Base-by-base conservation (phyloP, 2,329 filamentous ascomycete genomes). In the Trichophyton equinum region DNA sequence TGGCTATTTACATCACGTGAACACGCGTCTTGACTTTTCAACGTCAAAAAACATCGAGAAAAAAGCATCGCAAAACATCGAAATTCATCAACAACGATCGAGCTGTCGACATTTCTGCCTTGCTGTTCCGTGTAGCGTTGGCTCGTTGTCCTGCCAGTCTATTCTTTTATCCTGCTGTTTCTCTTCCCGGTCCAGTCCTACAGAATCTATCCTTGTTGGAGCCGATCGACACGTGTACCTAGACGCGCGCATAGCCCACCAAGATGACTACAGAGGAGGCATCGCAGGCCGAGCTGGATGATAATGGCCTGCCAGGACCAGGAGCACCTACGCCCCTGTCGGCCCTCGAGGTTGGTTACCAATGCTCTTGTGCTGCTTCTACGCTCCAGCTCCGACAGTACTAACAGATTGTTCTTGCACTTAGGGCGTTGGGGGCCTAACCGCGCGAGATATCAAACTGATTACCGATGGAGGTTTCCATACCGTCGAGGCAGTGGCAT, bases 401-500 rank as follows among this genome's bases (percentile, higher is more conserved):
- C 6, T 36, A 36, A n/a, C 25, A 7, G 25, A 7, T 9, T 38
- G 6, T 18, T 57, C 4, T n/a, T 25, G 7, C 57, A 66, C 53
- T 8, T 64, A 96, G 91, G 92, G 92, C 33, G 79, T 96, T 63
- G 85, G 88, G 53, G 92, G 92, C 13, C 77, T 97, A 66, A 96
- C 91, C n/a, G 91, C 91, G 67, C 85, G 95, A 69, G 94, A 99
- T 72, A 95, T 97, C 67, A 94, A 96, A 72, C 79, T 96, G 44
- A 84, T 99, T 22, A 79, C 95, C 18, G 92, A 97, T 69, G 91
- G 89, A 44, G 94, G 94, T 4, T 97, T 85, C 74, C 90, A 97
- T 72, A 99, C 94, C 0, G 91, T 99, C 42, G 94, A 99, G 75
- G 87, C 91, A 1, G 88, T 99, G 63, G 94, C 94, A 57, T 99